These are phyloP conservation scores for Thuja plicata DNA, from an alignment of 83 land plant species.

Conservation along the genomic window DNA sequence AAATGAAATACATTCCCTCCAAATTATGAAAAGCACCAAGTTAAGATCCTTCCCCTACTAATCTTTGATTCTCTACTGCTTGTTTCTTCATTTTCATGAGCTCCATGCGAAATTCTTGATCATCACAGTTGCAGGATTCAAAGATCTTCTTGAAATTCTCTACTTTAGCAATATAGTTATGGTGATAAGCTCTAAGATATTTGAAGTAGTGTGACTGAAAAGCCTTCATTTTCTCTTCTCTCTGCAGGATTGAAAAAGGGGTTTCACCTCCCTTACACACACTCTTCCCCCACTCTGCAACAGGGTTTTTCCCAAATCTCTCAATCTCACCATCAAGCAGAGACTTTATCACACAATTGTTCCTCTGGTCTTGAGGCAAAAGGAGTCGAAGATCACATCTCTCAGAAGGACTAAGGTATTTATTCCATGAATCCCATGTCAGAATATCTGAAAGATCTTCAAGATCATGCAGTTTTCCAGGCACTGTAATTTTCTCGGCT, in stretches of 20 bases:
- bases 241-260: neutral
- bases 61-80: neutral
- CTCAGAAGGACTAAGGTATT: neutral
- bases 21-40: too few species aligned
- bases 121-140: neutral
- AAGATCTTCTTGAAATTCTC: neutral
- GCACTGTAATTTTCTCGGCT: neutral
- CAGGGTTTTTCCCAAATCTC: neutral
- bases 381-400: neutral
- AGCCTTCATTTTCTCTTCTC: neutral
- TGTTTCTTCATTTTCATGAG: neutral
- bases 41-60: neutral
- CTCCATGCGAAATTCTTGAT: neutral
- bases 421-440: neutral
- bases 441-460: neutral
- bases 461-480: neutral
- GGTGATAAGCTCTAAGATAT: neutral
- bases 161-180: neutral
- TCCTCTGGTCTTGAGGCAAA: neutral
- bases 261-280: neutral
- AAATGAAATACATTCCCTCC: too few species aligned
- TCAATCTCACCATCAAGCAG: neutral
- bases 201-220: neutral
- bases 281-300: neutral
- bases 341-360: neutral